Evolutionary conservation across 331 rosid genomes (phyloP).

Genomic region (Malus hybrid): DNA sequence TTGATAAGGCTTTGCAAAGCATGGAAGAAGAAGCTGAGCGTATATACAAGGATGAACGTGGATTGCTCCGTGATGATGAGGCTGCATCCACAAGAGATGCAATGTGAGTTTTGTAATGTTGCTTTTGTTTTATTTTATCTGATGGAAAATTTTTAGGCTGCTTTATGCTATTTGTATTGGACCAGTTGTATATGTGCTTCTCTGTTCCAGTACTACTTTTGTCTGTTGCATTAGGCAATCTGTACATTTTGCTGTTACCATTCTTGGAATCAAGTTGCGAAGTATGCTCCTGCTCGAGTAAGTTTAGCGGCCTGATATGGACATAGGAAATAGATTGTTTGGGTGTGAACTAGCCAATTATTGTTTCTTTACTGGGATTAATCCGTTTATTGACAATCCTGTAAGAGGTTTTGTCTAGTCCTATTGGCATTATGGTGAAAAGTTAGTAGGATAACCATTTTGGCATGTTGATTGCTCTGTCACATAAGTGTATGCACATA

Average conservation of each 20-base stretch:
- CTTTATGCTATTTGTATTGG: background rate
- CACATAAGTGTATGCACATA: background rate
- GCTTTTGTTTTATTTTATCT: background rate
- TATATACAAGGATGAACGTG: slow-evolving; percentile 87
- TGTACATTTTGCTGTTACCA: background rate
- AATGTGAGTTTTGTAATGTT: slow-evolving; percentile 49
- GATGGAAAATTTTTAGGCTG: background rate
- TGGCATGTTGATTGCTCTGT: background rate
- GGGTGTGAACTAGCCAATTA: background rate
- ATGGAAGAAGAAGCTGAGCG: slow-evolving; percentile 92
- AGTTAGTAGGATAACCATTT: too few species aligned
- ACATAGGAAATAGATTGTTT: background rate
- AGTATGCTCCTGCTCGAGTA: background rate
- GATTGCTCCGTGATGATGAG: slow-evolving; percentile 79
- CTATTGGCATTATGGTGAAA: background rate
- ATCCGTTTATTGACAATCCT: background rate
- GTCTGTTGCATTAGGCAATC: background rate
- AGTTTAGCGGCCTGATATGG: background rate
- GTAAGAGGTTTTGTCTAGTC: background rate
- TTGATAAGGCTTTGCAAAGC: slow-evolving; percentile 84
- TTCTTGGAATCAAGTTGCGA: background rate
- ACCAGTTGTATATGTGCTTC: too few species aligned
- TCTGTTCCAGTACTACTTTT: background rate
- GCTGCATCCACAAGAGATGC: slow-evolving; percentile 98
- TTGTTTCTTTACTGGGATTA: background rate